A percentile compares a stretch with the other conserved stretches of the same genome.
phyloP scores from a whole-genome alignment of 164 flowering plant species.

The Kingdonia uniflora region DNA sequence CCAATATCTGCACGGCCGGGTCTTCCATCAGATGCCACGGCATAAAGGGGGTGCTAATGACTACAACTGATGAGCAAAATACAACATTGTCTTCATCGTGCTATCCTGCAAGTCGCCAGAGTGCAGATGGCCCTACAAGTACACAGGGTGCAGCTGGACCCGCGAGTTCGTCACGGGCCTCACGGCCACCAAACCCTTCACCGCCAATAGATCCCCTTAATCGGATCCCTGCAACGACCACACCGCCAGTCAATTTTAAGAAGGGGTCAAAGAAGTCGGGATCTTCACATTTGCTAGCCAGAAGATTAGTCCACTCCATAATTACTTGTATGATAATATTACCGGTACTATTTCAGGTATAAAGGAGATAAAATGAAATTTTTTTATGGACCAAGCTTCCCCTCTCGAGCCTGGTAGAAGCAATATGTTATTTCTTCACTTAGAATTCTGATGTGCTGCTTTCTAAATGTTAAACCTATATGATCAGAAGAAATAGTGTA shows the following conservation, averaged over 20 bases:
- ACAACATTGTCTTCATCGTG: slow-evolving; percentile 7
- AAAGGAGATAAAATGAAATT: neutral
- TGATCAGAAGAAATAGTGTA: no score
- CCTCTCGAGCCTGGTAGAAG: no score
- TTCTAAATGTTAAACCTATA: no score
- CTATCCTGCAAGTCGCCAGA: slow-evolving; percentile 3
- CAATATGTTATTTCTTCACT: no score
- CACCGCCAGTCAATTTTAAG: slow-evolving; percentile 8
- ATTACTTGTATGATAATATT: slow-evolving; percentile 8
- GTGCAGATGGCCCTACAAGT: slow-evolving; percentile 2
- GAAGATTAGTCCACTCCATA: slow-evolving; percentile 6
- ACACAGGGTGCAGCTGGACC: slow-evolving; percentile 10
- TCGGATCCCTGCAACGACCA: slow-evolving; percentile 5
- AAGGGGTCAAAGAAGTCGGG: slow-evolving; percentile 10
- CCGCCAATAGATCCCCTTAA: slow-evolving; percentile 6
- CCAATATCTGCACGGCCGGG: slow-evolving; percentile 56
- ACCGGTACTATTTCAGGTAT: slow-evolving; percentile 5
- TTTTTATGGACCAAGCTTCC: no score
- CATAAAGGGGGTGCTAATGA: slow-evolving; percentile 43
- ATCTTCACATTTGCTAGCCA: slow-evolving; percentile 1
- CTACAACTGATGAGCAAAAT: slow-evolving; percentile 7
- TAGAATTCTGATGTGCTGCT: no score
- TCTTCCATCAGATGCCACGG: slow-evolving; percentile 76
- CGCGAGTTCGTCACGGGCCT: neutral
- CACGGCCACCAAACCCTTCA: slow-evolving; percentile 5